These are phyloP conservation scores for Brassica carinata DNA, from an alignment of 345 rosid species.

Conservation along the genomic window DNA sequence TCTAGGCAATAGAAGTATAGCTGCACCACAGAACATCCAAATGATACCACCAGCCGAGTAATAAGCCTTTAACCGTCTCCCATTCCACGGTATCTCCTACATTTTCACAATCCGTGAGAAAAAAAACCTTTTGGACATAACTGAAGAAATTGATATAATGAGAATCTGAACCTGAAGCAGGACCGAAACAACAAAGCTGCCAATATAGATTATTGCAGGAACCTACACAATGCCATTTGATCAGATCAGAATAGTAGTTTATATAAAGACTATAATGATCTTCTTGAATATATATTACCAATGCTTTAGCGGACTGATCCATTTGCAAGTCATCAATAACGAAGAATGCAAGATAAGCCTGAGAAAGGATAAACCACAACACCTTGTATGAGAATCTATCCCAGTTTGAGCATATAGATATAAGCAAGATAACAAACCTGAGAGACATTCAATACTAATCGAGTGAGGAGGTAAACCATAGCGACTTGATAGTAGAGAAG, in stretches of 20 bases:
- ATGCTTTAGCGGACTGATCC: conserved; percentile 88
- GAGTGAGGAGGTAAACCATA: conserved; percentile 78
- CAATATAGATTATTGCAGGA: conserved; percentile 85
- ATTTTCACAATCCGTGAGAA: conserved; percentile 7
- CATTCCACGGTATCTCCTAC: conserved; percentile 89
- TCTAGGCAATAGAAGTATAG: conserved; percentile 65
- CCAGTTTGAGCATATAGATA: not conserved
- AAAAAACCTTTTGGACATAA: not conserved
- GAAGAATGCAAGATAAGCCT: conserved; percentile 95
- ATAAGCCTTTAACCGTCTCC: conserved; percentile 74
- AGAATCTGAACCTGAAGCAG: conserved; percentile 67
- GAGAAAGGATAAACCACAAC: conserved; percentile 35
- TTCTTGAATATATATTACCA: conserved; percentile 51
- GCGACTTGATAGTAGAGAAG: conserved; percentile 92
- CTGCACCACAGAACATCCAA: conserved; percentile 83
- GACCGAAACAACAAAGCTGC: conserved; percentile 82
- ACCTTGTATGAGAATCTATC: conserved; percentile 10
- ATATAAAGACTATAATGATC: not conserved
- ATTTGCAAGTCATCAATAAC: conserved; percentile 81
- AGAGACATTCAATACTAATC: conserved; percentile 85
- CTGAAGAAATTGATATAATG: not conserved
- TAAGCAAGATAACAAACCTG: conserved; percentile 55
- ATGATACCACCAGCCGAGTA: conserved; percentile 84
- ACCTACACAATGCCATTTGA: conserved; percentile 50
- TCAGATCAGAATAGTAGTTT: conserved; percentile 1